phyloP scores from a whole-genome alignment of 2,329 filamentous ascomycete genomes.

The Trichoderma sp. region DNA sequence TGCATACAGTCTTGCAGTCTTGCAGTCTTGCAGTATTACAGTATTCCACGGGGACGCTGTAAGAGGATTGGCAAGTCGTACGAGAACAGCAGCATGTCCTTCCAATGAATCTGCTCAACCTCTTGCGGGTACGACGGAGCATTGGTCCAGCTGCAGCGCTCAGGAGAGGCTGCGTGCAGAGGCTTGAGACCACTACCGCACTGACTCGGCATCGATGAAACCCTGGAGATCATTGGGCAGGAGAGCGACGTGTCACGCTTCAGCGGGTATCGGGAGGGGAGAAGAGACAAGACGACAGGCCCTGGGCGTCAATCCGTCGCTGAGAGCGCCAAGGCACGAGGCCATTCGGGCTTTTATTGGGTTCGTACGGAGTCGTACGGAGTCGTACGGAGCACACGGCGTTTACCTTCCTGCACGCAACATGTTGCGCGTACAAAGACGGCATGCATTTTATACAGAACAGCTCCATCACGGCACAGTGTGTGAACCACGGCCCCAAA shows the following conservation, averaged over 20 bases:
- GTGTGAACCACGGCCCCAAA: background rate
- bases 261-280: background rate
- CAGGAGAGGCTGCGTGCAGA: constrained; percentile 10
- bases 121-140: background rate
- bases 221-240: background rate
- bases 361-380: background rate
- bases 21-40: too few relatives aligned
- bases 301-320: background rate
- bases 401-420: background rate
- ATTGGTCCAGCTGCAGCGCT: background rate
- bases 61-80: background rate
- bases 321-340: constrained; percentile 10
- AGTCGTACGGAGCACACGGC: background rate
- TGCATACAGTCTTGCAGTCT: too few relatives aligned
- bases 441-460: background rate
- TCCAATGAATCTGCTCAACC: background rate
- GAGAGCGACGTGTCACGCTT: background rate
- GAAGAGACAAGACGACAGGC: background rate
- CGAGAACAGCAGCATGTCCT: background rate
- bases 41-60: background rate
- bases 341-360: background rate
- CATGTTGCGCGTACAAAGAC: background rate
- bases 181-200: background rate
- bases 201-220: constrained; percentile 12
- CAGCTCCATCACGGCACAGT: background rate